Evolutionary conservation across 2,329 filamentous ascomycete genomes (phyloP).

Genomic region (Xylariaceae sp.): DNA sequence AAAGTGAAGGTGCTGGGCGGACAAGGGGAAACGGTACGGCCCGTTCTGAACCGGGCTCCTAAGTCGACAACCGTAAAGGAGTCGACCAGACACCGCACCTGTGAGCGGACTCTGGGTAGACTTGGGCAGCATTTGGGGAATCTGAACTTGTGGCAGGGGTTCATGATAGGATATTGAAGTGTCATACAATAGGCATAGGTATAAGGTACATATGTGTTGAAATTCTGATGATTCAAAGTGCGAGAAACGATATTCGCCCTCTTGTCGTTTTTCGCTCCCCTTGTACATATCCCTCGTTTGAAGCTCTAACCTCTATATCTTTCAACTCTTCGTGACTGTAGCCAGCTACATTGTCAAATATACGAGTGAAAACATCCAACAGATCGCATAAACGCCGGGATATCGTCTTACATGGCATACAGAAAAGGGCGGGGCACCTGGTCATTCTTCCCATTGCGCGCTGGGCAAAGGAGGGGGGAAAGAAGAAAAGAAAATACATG

Average conservation of each 20-base stretch:
- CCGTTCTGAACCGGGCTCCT: neutral
- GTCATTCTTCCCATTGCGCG: too few relatives aligned
- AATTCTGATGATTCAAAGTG: too few relatives aligned
- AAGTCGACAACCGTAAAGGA: neutral
- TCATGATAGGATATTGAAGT: too few relatives aligned
- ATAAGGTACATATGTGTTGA: too few relatives aligned
- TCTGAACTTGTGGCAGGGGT: too few relatives aligned
- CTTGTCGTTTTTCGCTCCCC: too few relatives aligned
- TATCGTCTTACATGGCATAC: conserved; percentile 2
- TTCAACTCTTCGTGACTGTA: neutral
- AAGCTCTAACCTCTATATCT: neutral
- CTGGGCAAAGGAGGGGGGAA: too few relatives aligned
- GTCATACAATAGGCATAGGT: too few relatives aligned
- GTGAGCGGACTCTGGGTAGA: too few relatives aligned
- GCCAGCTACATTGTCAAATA: neutral
- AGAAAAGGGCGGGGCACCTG: neutral
- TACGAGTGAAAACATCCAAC: neutral
- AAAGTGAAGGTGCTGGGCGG: neutral
- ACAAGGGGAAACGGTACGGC: conserved; percentile 5
- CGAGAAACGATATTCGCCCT: too few relatives aligned
- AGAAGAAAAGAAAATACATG: too few relatives aligned
- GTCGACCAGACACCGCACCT: neutral
- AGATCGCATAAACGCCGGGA: neutral
- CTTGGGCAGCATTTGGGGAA: too few relatives aligned
- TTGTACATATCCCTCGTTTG: neutral